These are phyloP conservation scores for Cercospora beticola DNA, from an alignment of 2,329 filamentous ascomycete genomes.

Conservation along the genomic window DNA sequence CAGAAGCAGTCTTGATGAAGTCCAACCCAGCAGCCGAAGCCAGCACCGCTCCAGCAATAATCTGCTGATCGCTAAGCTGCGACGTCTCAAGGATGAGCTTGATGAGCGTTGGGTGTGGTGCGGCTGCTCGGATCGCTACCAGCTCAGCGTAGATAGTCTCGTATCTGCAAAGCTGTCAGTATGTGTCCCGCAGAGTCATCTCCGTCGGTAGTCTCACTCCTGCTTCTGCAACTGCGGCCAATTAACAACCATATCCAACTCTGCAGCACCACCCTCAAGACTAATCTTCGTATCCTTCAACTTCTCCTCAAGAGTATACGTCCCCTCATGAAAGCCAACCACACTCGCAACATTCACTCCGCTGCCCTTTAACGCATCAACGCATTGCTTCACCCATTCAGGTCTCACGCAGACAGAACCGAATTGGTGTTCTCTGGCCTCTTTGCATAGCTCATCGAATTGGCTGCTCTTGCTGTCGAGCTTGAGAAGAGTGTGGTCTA, in stretches of 20 bases:
- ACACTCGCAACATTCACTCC: slow-evolving; percentile 57
- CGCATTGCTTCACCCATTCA: slow-evolving; percentile 53
- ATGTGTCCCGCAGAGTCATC: background rate
- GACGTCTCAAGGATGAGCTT: slow-evolving; percentile 63
- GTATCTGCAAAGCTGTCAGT: slow-evolving; percentile 37
- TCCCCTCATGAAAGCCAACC: slow-evolving; percentile 61
- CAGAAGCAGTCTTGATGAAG: slow-evolving; percentile 62
- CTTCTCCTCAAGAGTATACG: slow-evolving; percentile 52
- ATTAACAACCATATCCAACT: slow-evolving; percentile 62
- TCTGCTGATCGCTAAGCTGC: slow-evolving; percentile 49
- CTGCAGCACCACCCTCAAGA: slow-evolving; percentile 52
- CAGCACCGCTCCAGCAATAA: slow-evolving; percentile 55
- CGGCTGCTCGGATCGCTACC: slow-evolving; percentile 51
- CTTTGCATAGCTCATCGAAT: slow-evolving; percentile 56
- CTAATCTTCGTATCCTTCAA: slow-evolving; percentile 53
- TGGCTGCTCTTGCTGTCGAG: slow-evolving; percentile 49
- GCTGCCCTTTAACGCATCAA: slow-evolving; percentile 49
- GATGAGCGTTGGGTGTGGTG: slow-evolving; percentile 43
- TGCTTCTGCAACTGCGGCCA: slow-evolving; percentile 45
- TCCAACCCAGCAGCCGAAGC: slow-evolving; percentile 55
- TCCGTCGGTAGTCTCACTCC: slow-evolving; percentile 17
- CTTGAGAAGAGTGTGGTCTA: slow-evolving; percentile 54
- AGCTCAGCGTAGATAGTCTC: slow-evolving; percentile 55
- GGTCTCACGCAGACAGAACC: slow-evolving; percentile 59
- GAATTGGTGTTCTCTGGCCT: slow-evolving; percentile 52